Evolutionary conservation across 2,329 filamentous ascomycete genomes (phyloP).

Genomic region (Paraphaeosphaeria sporulosa): DNA sequence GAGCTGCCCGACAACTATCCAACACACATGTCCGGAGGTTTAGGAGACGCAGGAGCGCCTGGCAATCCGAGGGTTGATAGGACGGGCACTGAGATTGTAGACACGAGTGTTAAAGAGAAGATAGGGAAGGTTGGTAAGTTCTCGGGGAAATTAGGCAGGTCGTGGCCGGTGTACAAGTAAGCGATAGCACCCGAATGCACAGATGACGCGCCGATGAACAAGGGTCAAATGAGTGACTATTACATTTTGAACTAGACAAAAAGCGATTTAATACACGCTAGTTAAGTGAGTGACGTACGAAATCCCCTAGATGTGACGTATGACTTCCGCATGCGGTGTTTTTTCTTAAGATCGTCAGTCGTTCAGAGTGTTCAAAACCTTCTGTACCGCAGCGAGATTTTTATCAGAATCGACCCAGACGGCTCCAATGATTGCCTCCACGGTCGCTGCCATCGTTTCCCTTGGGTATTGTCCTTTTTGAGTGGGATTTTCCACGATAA

Average conservation of each 20-base stretch:
- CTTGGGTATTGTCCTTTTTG: constrained; percentile 10
- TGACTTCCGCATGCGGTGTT: not conserved
- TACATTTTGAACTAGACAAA: not conserved
- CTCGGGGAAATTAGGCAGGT: not conserved
- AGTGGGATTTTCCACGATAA: constrained; percentile 11
- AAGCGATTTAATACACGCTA: not conserved
- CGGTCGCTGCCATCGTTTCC: constrained; percentile 15
- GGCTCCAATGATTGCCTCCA: constrained; percentile 18
- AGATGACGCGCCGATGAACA: too few species aligned
- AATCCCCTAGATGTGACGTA: not conserved
- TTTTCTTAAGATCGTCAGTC: not conserved
- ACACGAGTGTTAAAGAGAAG: not conserved
- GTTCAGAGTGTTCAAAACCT: not conserved
- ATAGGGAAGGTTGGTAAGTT: constrained; percentile 2
- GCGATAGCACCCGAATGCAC: not conserved
- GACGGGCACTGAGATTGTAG: constrained; percentile 5
- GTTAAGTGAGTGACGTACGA: not conserved
- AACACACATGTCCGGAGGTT: constrained; percentile 18
- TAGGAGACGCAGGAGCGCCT: not conserved
- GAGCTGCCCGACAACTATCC: constrained; percentile 27
- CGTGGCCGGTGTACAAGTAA: constrained; percentile 4
- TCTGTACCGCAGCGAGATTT: constrained; percentile 9
- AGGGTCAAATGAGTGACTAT: not conserved
- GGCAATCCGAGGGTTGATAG: constrained; percentile 2
- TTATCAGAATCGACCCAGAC: constrained; percentile 12